These are phyloP conservation scores for Phenoliferia sp. DNA, from an alignment of 1,284 basidiomycete genomes.

Conservation along the genomic window DNA sequence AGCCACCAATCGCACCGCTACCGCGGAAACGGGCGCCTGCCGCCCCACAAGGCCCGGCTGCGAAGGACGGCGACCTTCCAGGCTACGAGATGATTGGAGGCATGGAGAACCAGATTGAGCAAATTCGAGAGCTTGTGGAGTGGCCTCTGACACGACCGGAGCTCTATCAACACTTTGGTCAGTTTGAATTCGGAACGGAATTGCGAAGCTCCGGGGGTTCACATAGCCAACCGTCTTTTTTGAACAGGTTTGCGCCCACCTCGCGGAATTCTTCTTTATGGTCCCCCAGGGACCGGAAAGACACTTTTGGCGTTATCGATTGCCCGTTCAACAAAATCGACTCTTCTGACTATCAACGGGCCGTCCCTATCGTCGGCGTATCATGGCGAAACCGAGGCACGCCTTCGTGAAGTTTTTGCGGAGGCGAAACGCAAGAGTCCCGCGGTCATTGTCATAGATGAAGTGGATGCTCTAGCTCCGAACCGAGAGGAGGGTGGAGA, in stretches of 20 bases:
- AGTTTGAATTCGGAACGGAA: slow-evolving; percentile 26
- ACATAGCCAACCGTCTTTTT: neutral
- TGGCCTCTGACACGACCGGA: slow-evolving; percentile 86
- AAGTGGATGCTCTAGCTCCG: slow-evolving; percentile 92
- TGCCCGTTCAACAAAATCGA: slow-evolving; percentile 64
- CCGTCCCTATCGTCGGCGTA: slow-evolving; percentile 91
- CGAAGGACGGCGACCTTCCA: slow-evolving; percentile 20
- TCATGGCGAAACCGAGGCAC: slow-evolving; percentile 93
- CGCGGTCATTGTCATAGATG: slow-evolving; percentile 83
- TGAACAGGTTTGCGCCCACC: slow-evolving; percentile 75
- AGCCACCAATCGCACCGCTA: slow-evolving; percentile 14
- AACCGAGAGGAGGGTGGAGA: slow-evolving; percentile 81
- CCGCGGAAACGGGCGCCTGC: slow-evolving; percentile 10
- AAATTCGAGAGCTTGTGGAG: slow-evolving; percentile 90
- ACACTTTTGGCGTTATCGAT: slow-evolving; percentile 88
- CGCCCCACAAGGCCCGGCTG: neutral
- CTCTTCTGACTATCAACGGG: slow-evolving; percentile 80
- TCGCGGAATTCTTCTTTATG: slow-evolving; percentile 81
- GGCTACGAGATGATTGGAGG: slow-evolving; percentile 74
- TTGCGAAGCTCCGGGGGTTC: neutral
- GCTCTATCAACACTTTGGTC: slow-evolving; percentile 82
- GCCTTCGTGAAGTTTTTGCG: slow-evolving; percentile 80
- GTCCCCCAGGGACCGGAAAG: slow-evolving; percentile 91
- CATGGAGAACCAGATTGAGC: slow-evolving; percentile 76
- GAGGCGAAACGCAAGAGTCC: slow-evolving; percentile 77